Percentiles rank a stretch among this genome's conserved stretches.
Evolutionary conservation across 345 rosid species (phyloP).

Genomic region (Hypericum perforatum): DNA sequence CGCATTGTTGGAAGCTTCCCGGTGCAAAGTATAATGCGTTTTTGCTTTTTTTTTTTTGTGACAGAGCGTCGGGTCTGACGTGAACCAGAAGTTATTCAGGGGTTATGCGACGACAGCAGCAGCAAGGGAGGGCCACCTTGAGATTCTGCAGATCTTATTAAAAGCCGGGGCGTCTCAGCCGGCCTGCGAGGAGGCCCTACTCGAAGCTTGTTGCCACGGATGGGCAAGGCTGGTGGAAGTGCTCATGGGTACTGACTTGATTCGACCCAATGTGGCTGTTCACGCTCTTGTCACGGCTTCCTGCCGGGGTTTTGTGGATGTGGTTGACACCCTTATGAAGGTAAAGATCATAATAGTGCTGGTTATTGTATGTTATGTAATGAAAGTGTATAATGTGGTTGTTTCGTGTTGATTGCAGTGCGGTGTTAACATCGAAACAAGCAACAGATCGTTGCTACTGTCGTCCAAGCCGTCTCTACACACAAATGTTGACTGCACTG

Average conservation of each 20-base stretch:
- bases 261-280: conserved; percentile 75
- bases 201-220: conserved; percentile 80
- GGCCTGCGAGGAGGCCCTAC: conserved; percentile 88
- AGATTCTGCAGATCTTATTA: conserved; percentile 75
- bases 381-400: not conserved
- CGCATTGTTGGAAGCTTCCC: conserved; percentile 5
- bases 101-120: conserved; percentile 92
- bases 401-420: conserved; percentile 39
- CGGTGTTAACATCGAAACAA: conserved; percentile 62
- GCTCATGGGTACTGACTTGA: conserved; percentile 79
- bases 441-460: conserved; percentile 53
- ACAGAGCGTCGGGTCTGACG: conserved; percentile 88
- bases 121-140: conserved; percentile 74
- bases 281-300: conserved; percentile 86
- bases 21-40: conserved; percentile 10
- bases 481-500: conserved; percentile 75
- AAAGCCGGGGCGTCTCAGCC: conserved; percentile 89
- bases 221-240: conserved; percentile 53
- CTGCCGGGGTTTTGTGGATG: conserved; percentile 72
- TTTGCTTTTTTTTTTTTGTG: conserved; percentile 14
- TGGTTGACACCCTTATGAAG: conserved; percentile 57
- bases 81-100: conserved; percentile 84
- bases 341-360: conserved; percentile 25
- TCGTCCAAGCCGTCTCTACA: conserved; percentile 90
- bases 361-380: not conserved